Base-by-base conservation (phyloP, 2,329 filamentous ascomycete species). In the Colletotrichum sp. region DNA sequence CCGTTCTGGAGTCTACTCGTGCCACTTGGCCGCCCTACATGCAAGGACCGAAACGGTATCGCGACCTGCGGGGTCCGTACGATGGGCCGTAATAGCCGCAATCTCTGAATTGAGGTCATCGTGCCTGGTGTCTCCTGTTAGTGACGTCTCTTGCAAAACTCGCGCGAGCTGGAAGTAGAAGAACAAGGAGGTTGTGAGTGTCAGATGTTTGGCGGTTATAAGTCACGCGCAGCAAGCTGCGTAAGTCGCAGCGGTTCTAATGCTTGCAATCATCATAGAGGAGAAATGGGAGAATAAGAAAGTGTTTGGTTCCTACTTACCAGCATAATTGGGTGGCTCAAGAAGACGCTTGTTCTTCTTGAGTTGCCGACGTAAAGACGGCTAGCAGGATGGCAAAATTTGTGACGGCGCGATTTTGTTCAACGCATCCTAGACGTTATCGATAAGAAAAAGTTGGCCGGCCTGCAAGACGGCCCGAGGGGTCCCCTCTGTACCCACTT, bases 201-300 rank as follows among this genome's bases (percentile, higher is more conserved):
- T 87, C 85, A 87, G 85, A 80, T 43, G 80, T 81, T 82, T 81
- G 86, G 85, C 84, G 81, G 79, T 82, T 86, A 83, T 82, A 67
- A 85, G 7, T 87, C 86, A 87, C 78, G 59, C 85, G 84, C 85
- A 85, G 84, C 83, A 83, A 83, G 83, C 85, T 83, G 85, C 82
- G 84, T 88, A 85, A 87, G 86, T 86, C 86, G 86, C 86, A 88
- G 86, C 86, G 86, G 86, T 88, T 87, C 86, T 88, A 85, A 87
- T 76, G 77, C 77, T 79, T 79, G 78, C 61, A 76, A 88, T 88
- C 86, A 88, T 84, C 75, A 75, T 80, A 28, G 63, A 28, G 18
- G 10, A 24, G 26, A 18, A 66, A 52, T 16, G 26, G 7, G 55
- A 60, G 16, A n/a, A 15, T 15, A 28, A 59, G 7, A 7, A 26